Percentiles rank a stretch among this genome's conserved stretches.
Evolutionary conservation across 345 rosid species (phyloP).

Genomic region (Heritiera littoralis): DNA sequence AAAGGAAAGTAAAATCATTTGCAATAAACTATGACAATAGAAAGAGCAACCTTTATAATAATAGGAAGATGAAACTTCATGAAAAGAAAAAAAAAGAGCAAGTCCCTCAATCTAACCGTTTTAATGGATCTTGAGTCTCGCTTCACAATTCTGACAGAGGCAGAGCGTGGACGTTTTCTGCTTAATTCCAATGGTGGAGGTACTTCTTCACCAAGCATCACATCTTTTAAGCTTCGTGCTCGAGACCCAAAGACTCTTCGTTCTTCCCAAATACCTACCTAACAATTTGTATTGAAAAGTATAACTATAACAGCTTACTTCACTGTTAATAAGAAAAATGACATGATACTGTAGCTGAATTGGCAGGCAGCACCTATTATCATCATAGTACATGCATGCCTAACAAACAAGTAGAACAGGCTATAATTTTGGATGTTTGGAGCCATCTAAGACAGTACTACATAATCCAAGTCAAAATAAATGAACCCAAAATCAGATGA

Average conservation of each 20-base stretch:
- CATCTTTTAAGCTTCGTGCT: conserved; percentile 58
- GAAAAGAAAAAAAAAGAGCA: background rate
- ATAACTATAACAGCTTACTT: background rate
- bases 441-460: background rate
- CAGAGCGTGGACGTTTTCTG: conserved; percentile 73
- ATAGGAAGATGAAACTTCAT: background rate
- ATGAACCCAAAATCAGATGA: background rate
- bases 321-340: background rate
- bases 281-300: conserved; percentile 4
- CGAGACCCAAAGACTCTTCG: conserved; percentile 91
- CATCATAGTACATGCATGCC: background rate
- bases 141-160: conserved; percentile 64
- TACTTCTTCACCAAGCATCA: conserved; percentile 75
- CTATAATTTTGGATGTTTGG: background rate
- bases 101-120: conserved; percentile 46
- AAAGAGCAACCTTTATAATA: background rate
- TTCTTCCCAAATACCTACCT: conserved; percentile 97
- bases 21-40: background rate
- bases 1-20: conserved; percentile 13
- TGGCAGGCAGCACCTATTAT: background rate
- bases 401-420: conserved; percentile 4
- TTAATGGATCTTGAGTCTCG: conserved; percentile 83
- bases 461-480: background rate
- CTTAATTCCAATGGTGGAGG: conserved; percentile 72
- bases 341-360: background rate